phyloP scores from a whole-genome alignment of 371 early-diverging fungal species.

The Cokeromyces recurvatus region DNA sequence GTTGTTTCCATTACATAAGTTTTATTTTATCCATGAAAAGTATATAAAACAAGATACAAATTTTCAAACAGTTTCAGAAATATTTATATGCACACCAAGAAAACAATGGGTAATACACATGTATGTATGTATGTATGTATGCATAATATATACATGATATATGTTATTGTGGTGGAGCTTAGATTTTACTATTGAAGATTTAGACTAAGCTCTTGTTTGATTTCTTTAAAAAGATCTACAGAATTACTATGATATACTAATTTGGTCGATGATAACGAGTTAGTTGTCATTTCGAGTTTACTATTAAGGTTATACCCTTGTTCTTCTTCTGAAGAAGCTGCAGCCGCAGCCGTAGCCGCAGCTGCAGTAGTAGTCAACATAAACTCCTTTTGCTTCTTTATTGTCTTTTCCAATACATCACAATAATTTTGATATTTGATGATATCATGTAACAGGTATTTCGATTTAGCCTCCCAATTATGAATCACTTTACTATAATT shows the following conservation, averaged over 20 bases:
- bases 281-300: background rate
- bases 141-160: no score
- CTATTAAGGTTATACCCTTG: background rate
- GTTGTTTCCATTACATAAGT: no score
- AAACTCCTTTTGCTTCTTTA: slow-evolving; percentile 10
- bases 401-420: slow-evolving; percentile 58
- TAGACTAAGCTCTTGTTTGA: slow-evolving; percentile 25
- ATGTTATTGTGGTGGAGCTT: no score
- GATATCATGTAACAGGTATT: slow-evolving; percentile 76
- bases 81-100: no score
- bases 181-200: slow-evolving; percentile 14
- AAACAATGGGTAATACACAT: no score
- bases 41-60: no score
- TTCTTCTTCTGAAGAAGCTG: background rate
- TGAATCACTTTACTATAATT: slow-evolving; percentile 59
- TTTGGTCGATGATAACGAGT: background rate
- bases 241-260: slow-evolving; percentile 14
- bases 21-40: no score
- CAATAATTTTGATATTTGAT: slow-evolving; percentile 84
- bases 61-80: no score
- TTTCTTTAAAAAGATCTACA: slow-evolving; percentile 32
- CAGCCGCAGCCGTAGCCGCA: no score
- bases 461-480: slow-evolving; percentile 83
- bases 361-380: no score
- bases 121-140: no score